A percentile compares a stretch with the other conserved stretches of the same genome.
These are phyloP conservation scores for Cucurbita pepo DNA, from an alignment of 306 rosid species.

Conservation along the genomic window DNA sequence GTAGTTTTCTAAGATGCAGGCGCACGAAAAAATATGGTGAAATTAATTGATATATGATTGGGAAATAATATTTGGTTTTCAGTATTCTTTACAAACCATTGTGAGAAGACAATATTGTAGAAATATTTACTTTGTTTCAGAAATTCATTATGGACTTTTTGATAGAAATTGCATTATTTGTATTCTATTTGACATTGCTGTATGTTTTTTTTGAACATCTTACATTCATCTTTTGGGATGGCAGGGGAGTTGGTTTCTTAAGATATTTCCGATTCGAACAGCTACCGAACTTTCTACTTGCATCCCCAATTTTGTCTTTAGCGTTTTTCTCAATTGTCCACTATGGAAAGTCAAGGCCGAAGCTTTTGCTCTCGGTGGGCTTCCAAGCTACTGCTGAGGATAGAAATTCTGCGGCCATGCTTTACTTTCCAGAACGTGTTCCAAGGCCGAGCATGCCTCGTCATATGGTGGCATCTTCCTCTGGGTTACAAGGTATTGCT, in stretches of 20 bases:
- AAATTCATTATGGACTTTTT: neutral
- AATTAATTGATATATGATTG: neutral
- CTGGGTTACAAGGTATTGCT: slow-evolving; percentile 30
- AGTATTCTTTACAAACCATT: neutral
- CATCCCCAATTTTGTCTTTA: slow-evolving; percentile 66
- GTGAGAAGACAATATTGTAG: neutral
- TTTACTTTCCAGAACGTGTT: slow-evolving; percentile 14
- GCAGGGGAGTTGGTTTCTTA: slow-evolving; percentile 92
- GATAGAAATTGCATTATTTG: neutral
- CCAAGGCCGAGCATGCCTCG: slow-evolving; percentile 20
- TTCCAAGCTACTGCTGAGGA: slow-evolving; percentile 41
- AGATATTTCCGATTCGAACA: slow-evolving; percentile 67
- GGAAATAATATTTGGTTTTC: neutral
- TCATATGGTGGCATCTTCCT: slow-evolving; percentile 20
- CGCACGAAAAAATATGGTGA: neutral
- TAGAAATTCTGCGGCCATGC: slow-evolving; percentile 30
- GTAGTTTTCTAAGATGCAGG: neutral
- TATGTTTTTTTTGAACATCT: neutral
- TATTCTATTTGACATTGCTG: neutral
- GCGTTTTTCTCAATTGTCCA: slow-evolving; percentile 51
- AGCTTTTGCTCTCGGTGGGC: slow-evolving; percentile 51
- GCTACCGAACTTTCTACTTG: slow-evolving; percentile 83
- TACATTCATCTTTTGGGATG: slow-evolving; percentile 16
- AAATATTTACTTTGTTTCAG: neutral
- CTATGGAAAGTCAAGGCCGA: slow-evolving; percentile 64